Evolutionary conservation across 1,139 yeast genomes (phyloP), one percentile per base, ranked within the genome.

Genomic region (Lodderomyces theae): DNA sequence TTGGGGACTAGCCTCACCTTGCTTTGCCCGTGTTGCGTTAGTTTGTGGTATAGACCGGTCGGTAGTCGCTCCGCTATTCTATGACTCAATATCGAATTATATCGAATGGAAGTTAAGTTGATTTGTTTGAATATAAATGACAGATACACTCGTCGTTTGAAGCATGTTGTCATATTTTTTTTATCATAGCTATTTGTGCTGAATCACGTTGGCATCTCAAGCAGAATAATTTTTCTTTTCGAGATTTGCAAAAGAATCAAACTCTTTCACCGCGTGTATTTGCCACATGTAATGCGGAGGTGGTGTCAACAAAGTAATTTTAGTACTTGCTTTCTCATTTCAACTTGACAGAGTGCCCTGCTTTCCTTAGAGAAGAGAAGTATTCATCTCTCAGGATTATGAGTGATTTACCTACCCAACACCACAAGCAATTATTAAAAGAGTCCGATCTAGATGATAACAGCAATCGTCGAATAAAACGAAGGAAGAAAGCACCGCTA

Each of bases 61-160:
- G 47, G 47, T 18, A 46, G 36, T 37, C 50, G 36, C 12, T 47
- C 50, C 21, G 33, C 16, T 1, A 40, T 34, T 30, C 46, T 34
- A 30, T 44, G 46, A 5, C 32, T 22, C 15, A 43, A 36, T 1
- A 38, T 17, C 30, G 48, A 45, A 12, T 37, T 38, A 21, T 33
- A 16, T 13, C 46, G 42, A 15, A 36, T 37, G 8, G 12, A 19
- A 4, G 9, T 5, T 8, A 26, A 10, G 12, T n/a, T 18, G 18
- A 5, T 10, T 13, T 17, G 11, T 7, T 22, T 5, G 2, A 34
- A 22, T n/a, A 24, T 7, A 9, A 12, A 32, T 19, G 17, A 12
- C 12, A 15, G 18, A 32, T 21, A 13, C 2, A 25, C 25, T 32
- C 25, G 35, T 32, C 35, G 35, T 32, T 12, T 32, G 5, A 19